phyloP scores from a whole-genome alignment of 805 yeast species.

The Suhomyces sp. region DNA sequence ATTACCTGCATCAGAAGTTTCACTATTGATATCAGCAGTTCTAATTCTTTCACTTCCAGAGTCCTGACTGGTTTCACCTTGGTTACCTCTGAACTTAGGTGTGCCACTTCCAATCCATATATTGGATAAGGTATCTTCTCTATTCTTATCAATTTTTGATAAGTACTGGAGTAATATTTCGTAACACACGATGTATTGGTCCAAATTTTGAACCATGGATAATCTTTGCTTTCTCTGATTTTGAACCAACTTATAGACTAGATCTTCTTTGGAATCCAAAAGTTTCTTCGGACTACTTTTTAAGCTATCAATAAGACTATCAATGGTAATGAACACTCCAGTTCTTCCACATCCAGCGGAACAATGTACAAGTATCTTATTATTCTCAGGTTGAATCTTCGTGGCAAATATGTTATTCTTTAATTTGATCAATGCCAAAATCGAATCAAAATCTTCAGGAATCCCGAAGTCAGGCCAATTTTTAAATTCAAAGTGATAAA shows the following conservation, averaged over 20 bases:
- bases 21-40: not conserved
- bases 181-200: slow-evolving; percentile 73
- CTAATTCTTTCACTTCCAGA: not conserved
- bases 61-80: too few relatives aligned
- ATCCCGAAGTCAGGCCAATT: slow-evolving; percentile 52
- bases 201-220: slow-evolving; percentile 81
- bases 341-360: slow-evolving; percentile 64
- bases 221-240: slow-evolving; percentile 71
- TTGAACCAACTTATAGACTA: slow-evolving; percentile 62
- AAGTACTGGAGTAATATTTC: slow-evolving; percentile 47
- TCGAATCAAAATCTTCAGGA: slow-evolving; percentile 31
- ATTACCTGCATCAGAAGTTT: not conserved
- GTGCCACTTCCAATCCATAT: too few relatives aligned
- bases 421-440: slow-evolving; percentile 31
- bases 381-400: slow-evolving; percentile 3
- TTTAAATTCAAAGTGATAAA: slow-evolving; percentile 41
- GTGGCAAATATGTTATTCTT: slow-evolving; percentile 28
- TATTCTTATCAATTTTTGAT: slow-evolving; percentile 12
- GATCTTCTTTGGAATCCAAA: slow-evolving; percentile 39
- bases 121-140: too few relatives aligned
- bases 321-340: slow-evolving; percentile 60
- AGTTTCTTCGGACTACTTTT: slow-evolving; percentile 3
- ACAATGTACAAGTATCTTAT: slow-evolving; percentile 41
- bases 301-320: slow-evolving; percentile 24
- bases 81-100: too few relatives aligned